phyloP scores from a whole-genome alignment of 331 rosid genomes.

The Malus hybrid region DNA sequence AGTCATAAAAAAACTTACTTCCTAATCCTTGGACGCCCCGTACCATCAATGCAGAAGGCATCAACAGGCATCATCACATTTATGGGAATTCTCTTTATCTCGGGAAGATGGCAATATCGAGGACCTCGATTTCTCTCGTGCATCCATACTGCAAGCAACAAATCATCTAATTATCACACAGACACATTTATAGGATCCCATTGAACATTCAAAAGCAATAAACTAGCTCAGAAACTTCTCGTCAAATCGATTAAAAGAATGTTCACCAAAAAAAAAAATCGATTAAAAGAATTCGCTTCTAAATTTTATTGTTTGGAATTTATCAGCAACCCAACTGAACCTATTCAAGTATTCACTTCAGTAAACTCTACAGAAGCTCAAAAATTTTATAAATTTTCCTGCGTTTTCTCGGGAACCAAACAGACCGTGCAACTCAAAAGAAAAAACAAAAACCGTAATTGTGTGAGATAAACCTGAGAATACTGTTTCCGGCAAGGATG shows the following conservation, averaged over 20 bases:
- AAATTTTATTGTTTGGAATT: neutral
- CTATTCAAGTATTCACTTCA: neutral
- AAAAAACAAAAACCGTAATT: neutral
- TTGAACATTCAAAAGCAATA: neutral
- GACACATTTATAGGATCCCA: too few species aligned
- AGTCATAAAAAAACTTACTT: constrained; percentile 3
- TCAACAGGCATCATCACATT: constrained; percentile 33
- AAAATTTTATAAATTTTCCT: too few species aligned
- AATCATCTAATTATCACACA: neutral
- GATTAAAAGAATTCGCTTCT: neutral
- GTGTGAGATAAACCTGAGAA: constrained; percentile 16
- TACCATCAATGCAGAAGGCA: constrained; percentile 23
- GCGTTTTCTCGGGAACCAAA: neutral
- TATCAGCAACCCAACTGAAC: neutral
- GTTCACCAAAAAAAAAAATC: neutral
- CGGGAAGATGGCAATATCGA: constrained; percentile 2
- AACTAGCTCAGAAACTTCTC: too few species aligned
- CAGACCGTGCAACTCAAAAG: neutral
- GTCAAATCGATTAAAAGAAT: too few species aligned
- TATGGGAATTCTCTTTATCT: constrained; percentile 17
- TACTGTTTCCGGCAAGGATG: constrained; percentile 2
- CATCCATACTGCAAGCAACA: constrained; percentile 21
- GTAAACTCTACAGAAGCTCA: neutral
- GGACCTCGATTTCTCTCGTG: constrained; percentile 19
- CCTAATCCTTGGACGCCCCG: constrained; percentile 13